Conservation (phyloP, 169 alveolate species). For the Plasmodium vivax region DNA sequence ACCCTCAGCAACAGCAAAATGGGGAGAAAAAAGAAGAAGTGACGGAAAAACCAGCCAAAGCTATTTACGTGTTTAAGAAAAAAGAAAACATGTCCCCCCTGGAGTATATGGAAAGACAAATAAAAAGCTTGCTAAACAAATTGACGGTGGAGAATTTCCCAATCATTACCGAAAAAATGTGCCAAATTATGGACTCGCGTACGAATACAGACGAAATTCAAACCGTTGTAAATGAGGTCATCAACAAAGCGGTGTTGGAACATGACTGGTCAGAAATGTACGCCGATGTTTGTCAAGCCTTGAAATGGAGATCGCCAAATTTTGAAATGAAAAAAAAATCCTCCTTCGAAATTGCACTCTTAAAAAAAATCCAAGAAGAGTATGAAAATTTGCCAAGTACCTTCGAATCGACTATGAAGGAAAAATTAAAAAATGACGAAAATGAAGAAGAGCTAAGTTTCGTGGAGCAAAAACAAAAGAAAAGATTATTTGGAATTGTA, state of each 20-base stretch:
- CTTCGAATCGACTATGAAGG: conserved; percentile 74
- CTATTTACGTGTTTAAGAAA: conserved; percentile 62
- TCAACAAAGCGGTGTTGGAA: conserved; percentile 91
- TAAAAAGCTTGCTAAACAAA: conserved; percentile 89
- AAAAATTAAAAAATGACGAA: conserved; percentile 75
- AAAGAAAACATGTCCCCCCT: conserved; percentile 77
- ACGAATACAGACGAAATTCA: conserved; percentile 83
- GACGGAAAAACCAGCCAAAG: conserved; percentile 48
- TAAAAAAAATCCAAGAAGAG: conserved; percentile 82
- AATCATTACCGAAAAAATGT: conserved; percentile 90
- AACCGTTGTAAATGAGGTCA: conserved; percentile 84
- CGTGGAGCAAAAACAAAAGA: conserved; percentile 83
- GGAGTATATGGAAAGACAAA: conserved; percentile 86
- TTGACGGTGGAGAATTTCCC: conserved; percentile 92
- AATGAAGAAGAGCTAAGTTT: conserved; percentile 78
- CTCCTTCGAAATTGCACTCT: conserved; percentile 84
- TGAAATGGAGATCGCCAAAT: conserved; percentile 87
- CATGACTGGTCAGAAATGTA: conserved; percentile 95
- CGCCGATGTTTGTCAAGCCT: conserved; percentile 91
- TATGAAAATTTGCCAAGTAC: conserved; percentile 82
- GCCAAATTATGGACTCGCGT: conserved; percentile 85
- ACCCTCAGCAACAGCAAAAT: not conserved
- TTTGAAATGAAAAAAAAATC: conserved; percentile 81
- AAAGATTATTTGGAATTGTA: conserved; percentile 90
- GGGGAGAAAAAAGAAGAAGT: conserved; percentile 6